Conservation (phyloP, 2,329 filamentous ascomycete genomes). For the Ceratocystiopsis brevicomis region DNA sequence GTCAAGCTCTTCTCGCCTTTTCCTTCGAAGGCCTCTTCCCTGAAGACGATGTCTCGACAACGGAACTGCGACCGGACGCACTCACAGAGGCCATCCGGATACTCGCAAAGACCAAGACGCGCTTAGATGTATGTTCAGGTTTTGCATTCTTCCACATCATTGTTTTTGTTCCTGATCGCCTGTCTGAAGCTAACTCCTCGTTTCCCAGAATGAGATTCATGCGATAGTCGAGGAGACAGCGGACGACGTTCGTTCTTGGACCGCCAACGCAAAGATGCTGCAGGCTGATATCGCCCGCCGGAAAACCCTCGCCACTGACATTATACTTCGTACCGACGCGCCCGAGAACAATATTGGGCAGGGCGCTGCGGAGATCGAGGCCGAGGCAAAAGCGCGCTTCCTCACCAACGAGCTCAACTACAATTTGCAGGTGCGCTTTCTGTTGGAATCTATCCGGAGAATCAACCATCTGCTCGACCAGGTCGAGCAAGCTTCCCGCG, state of each 20-base stretch:
- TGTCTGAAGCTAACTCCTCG: too few species aligned
- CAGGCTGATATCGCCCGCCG: constrained; percentile 73
- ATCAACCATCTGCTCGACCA: constrained; percentile 43
- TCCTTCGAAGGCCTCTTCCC: too few species aligned
- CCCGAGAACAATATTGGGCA: constrained; percentile 24
- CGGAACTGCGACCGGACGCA: too few species aligned
- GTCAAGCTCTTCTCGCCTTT: too few species aligned
- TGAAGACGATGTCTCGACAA: too few species aligned
- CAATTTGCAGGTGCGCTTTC: constrained; percentile 33
- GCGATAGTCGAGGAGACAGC: constrained; percentile 57
- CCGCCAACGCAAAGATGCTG: constrained; percentile 62
- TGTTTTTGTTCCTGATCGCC: too few species aligned
- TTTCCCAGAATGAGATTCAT: constrained; percentile 38
- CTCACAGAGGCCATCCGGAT: too few species aligned
- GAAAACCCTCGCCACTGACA: constrained; percentile 59
- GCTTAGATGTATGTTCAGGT: too few species aligned
- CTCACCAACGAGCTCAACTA: constrained; percentile 39
- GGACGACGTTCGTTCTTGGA: constrained; percentile 71
- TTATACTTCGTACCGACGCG: constrained; percentile 57
- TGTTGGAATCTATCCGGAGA: constrained; percentile 31
- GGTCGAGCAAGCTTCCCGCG: constrained; percentile 37
- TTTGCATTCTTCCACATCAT: too few species aligned
- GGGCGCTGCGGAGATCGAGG: constrained; percentile 30
- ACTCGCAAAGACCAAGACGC: too few species aligned
- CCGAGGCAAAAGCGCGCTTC: constrained; percentile 36